phyloP scores from a whole-genome alignment of 1,139 yeast species.

The Saccharomyces hybrid region DNA sequence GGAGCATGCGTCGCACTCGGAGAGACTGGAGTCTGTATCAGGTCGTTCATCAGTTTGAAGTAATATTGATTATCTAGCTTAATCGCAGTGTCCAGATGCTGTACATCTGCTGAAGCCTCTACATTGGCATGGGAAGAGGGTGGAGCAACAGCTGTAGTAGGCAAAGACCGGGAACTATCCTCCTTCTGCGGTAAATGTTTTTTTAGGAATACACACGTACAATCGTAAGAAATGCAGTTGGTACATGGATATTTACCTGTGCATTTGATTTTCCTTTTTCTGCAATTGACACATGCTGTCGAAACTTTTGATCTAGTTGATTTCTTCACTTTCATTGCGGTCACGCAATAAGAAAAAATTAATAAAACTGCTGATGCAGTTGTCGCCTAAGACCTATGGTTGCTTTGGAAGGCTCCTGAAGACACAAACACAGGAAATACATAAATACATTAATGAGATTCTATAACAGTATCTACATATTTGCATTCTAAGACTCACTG shows the following conservation, averaged over 20 bases:
- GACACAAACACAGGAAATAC: not conserved
- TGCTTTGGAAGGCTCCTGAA: not conserved
- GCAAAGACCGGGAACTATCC: not conserved
- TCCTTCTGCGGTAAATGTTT: not conserved
- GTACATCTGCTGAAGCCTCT: not conserved
- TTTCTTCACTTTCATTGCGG: not conserved
- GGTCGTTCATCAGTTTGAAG: not conserved
- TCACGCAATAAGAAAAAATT: not conserved
- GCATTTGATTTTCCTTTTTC: constrained; percentile 55
- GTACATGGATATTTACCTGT: constrained; percentile 41
- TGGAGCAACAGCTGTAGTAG: not conserved
- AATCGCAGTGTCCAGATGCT: not conserved
- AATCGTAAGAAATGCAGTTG: constrained; percentile 27
- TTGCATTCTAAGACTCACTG: not conserved
- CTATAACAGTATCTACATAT: not conserved
- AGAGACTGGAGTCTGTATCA: not conserved
- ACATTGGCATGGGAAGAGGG: not conserved
- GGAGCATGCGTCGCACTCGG: not conserved
- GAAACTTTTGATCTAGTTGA: constrained; percentile 25
- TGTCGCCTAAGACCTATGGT: not conserved
- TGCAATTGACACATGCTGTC: constrained; percentile 55
- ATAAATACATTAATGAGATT: no score
- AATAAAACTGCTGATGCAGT: not conserved
- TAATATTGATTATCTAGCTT: not conserved
- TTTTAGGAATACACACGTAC: constrained; percentile 21